Evolutionary conservation across 495 filamentous ascomycete species (phyloP), one percentile per base, ranked within the genome.

Genomic region (Arthonia radiata): DNA sequence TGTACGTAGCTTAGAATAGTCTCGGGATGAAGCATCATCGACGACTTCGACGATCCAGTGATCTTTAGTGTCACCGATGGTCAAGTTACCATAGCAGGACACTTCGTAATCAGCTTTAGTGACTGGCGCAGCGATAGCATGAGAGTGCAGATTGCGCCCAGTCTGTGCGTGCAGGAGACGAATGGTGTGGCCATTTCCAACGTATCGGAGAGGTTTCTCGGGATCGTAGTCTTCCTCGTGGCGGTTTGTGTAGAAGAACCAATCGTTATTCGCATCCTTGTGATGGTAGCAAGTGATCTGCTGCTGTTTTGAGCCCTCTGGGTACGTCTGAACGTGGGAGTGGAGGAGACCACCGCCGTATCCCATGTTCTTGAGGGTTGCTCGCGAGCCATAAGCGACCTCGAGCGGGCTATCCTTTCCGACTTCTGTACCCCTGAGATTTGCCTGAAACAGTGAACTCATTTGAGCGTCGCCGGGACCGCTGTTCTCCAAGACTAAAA

Each of bases 281-380:
- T 97, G 86, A 48, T 97, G 86, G 46, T 97, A 97, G 53, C 86
- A 97, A 17, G 86, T 97, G 29, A 97, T 73, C 48, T 97, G 86
- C 41, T 97, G 89, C 49, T 97, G 86, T 4, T 48, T 48, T 9
- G 89, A 94, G 17, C 86, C 86, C 48, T 97, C 89, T 0, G 86
- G 86, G 39, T 75, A 97, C 9, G 83, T 78, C 49, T 97, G 86
- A 35, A 94, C 67, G 54, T 94, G 89, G 18, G 79, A 91, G 52
- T 97, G 86, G 27, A 97, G 65, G n/a, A 97, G 66, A 36, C 86
- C 86, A 43, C 86, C 86, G 27, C 86, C 86, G 38, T 97, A 97
- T 3, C 86, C 86, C 86, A 94, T 94, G 44, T 97, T 97, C 56
- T 97, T 97, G 18, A 97, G 54, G 1, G 86, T 97, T 6, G 74